These are phyloP conservation scores for Amniculicola lignicola DNA, from an alignment of 495 filamentous ascomycete species.

Conservation along the genomic window DNA sequence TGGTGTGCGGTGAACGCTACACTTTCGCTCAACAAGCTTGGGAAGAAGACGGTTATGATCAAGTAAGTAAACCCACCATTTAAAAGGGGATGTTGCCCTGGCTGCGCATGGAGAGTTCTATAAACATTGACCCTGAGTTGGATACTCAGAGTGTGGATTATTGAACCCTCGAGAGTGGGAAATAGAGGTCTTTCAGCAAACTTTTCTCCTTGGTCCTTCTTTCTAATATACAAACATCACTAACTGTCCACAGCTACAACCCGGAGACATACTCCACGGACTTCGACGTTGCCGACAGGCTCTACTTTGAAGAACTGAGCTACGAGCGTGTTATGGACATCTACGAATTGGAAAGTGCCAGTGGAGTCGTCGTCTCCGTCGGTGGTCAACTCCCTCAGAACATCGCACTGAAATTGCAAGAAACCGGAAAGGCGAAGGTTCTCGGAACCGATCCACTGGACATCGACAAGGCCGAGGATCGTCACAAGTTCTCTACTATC, in stretches of 20 bases:
- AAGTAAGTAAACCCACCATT: slow-evolving; percentile 61
- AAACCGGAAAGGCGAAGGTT: slow-evolving; percentile 81
- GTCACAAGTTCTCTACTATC: slow-evolving; percentile 98
- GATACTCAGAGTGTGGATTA: no score
- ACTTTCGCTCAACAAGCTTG: slow-evolving; percentile 77
- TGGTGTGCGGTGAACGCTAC: slow-evolving; percentile 98
- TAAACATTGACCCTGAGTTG: no score
- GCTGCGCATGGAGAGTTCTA: no score
- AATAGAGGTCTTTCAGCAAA: no score
- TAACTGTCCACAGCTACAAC: slow-evolving; percentile 53
- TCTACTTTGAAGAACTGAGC: slow-evolving; percentile 96
- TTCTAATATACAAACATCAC: not conserved
- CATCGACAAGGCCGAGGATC: slow-evolving; percentile 95
- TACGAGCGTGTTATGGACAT: slow-evolving; percentile 99
- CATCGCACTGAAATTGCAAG: slow-evolving; percentile 92
- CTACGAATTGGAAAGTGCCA: slow-evolving; percentile 85
- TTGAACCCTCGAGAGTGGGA: no score
- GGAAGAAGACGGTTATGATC: slow-evolving; percentile 98
- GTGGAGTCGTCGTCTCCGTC: slow-evolving; percentile 89
- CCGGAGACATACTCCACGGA: slow-evolving; percentile 88
- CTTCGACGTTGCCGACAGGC: slow-evolving; percentile 88
- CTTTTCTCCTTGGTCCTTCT: not conserved
- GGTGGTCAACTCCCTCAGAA: slow-evolving; percentile 96
- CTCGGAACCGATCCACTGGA: slow-evolving; percentile 89
- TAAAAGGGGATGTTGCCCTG: no score